Evolutionary conservation across 768 basidiomycete species (phyloP).

Genomic region (Hebeloma cylindrosporum): DNA sequence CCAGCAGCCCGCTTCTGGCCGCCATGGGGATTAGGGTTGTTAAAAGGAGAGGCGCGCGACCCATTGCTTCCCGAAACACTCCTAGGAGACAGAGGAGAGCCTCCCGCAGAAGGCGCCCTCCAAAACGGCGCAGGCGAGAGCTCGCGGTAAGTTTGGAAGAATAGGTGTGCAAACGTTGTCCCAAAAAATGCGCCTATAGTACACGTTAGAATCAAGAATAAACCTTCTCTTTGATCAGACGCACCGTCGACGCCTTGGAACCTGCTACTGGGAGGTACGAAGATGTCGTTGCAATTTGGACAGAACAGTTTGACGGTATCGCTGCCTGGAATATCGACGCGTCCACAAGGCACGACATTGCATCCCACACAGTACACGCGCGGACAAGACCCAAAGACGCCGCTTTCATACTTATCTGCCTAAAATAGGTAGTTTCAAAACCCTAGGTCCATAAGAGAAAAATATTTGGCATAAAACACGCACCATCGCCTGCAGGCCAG

Average conservation of each 20-base stretch:
- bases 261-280: conserved; percentile 90
- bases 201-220: conserved; percentile 12
- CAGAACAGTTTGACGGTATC: conserved; percentile 99
- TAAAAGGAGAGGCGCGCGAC: conserved; percentile 58
- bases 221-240: conserved; percentile 23
- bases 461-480: conserved; percentile 12
- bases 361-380: conserved; percentile 90
- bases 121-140: conserved; percentile 93
- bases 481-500: conserved; percentile 94
- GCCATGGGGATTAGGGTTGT: conserved; percentile 86
- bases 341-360: conserved; percentile 92
- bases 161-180: conserved; percentile 96
- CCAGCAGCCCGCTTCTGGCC: conserved; percentile 88
- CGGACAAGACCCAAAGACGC: conserved; percentile 91
- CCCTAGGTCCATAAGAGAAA: conserved; percentile 7
- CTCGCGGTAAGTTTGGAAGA: conserved; percentile 97
- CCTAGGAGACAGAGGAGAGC: conserved; percentile 58
- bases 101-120: conserved; percentile 61
- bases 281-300: conserved; percentile 97
- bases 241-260: conserved; percentile 95
- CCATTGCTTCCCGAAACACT: conserved; percentile 50
- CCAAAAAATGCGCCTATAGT: conserved; percentile 94
- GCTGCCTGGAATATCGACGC: conserved; percentile 92
- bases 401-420: conserved; percentile 95
- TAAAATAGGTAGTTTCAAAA: conserved; percentile 29